A percentile compares a stretch with the other conserved stretches of the same genome.
These are phyloP conservation scores for Aquanectria penicillioides DNA, from an alignment of 2,329 filamentous ascomycete genomes.

Conservation along the genomic window DNA sequence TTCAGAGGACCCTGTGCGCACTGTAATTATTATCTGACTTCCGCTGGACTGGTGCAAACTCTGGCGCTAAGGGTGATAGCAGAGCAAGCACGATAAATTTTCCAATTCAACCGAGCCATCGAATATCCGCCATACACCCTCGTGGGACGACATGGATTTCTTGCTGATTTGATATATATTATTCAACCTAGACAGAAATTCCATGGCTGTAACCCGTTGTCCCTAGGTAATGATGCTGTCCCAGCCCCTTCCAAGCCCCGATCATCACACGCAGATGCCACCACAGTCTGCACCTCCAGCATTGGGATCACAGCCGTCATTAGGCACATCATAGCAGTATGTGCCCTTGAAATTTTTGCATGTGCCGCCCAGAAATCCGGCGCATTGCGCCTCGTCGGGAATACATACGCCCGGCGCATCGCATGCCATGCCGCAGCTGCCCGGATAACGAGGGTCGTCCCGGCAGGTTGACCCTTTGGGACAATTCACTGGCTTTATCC, in stretches of 20 bases:
- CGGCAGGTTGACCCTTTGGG: conserved; percentile 39
- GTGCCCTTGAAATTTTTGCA: conserved; percentile 43
- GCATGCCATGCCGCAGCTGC: conserved; percentile 47
- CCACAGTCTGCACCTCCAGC: conserved; percentile 44
- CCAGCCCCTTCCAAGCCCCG: neutral
- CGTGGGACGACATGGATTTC: no score
- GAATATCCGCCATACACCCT: no score
- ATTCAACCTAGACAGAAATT: no score
- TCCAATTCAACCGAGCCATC: no score
- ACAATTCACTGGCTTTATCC: conserved; percentile 38
- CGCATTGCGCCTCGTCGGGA: conserved; percentile 36
- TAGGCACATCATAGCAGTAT: conserved; percentile 44
- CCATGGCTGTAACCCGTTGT: no score
- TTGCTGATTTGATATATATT: no score
- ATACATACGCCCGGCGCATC: conserved; percentile 48
- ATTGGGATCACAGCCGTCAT: conserved; percentile 42
- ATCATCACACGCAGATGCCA: conserved; percentile 46
- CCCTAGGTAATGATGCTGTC: no score
- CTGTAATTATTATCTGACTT: no score
- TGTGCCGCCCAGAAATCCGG: conserved; percentile 37
- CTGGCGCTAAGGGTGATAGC: no score
- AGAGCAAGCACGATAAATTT: no score
- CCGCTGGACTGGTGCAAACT: no score
- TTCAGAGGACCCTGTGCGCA: no score
- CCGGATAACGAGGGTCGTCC: conserved; percentile 46